Conservation (phyloP, 1,284 basidiomycete genomes). For the Anthracocystis walkeri region DNA sequence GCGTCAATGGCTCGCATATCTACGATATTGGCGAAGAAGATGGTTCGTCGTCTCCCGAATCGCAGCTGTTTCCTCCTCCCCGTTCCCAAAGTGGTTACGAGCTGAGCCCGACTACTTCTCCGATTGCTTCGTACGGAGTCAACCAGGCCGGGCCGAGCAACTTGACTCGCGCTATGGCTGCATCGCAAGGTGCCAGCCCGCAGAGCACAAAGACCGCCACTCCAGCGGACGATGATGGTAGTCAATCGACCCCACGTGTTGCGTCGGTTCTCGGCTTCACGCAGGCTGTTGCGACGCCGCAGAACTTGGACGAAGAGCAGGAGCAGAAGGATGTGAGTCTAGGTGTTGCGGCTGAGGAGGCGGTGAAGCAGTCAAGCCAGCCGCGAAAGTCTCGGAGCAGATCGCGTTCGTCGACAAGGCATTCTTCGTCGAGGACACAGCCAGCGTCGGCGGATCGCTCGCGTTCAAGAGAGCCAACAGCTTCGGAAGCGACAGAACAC, state of each 20-base stretch:
- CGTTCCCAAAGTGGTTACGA: conserved; percentile 3
- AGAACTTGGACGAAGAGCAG: conserved; percentile 10
- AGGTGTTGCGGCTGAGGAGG: conserved; percentile 1
- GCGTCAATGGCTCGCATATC: conserved; percentile 39
- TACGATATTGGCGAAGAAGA: conserved; percentile 51
- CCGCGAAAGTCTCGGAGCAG: conserved; percentile 17
- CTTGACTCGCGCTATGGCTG: conserved; percentile 44
- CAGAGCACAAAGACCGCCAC: conserved; percentile 31
- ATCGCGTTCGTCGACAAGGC: conserved; percentile 28
- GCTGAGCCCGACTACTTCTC: conserved; percentile 40
- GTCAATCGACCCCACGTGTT: conserved; percentile 38
- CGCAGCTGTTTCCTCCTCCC: conserved; percentile 37
- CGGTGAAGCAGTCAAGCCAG: conserved; percentile 2
- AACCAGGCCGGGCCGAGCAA: conserved; percentile 49
- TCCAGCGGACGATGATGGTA: conserved; percentile 35
- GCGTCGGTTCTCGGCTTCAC: conserved; percentile 36
- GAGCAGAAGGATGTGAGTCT: conserved; percentile 23
- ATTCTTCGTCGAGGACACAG: not conserved
- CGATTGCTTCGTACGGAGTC: conserved; percentile 34
- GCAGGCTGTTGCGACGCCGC: conserved; percentile 31
- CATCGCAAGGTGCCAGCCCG: conserved; percentile 27
- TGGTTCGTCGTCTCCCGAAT: conserved; percentile 15
- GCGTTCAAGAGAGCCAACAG: conserved; percentile 19
- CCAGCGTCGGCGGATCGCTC: conserved; percentile 27
- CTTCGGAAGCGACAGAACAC: conserved; percentile 32